Evolutionary conservation across 345 rosid genomes (phyloP).

Genomic region (Moricandia moricandioides): DNA sequence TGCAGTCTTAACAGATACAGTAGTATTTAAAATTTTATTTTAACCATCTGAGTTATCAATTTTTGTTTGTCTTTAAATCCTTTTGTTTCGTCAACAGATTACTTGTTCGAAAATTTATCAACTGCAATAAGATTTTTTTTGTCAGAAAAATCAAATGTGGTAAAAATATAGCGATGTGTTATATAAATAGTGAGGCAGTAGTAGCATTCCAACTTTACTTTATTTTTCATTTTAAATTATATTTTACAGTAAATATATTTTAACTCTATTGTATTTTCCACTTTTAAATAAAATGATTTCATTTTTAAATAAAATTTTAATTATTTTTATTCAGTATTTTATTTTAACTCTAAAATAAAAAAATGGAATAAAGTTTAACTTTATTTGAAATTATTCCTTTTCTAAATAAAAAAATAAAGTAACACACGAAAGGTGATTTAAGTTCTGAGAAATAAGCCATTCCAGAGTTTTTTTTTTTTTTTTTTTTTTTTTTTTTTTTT

Average conservation of each 20-base stretch:
- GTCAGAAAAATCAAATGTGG: not conserved
- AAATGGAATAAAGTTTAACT: no score
- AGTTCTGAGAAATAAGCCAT: not conserved
- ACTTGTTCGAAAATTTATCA: not conserved
- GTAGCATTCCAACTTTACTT: not conserved
- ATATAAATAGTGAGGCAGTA: not conserved
- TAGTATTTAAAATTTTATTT: not conserved
- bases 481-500: no score
- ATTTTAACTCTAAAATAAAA: no score
- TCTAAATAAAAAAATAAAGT: no score
- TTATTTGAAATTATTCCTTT: no score
- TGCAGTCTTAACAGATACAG: not conserved
- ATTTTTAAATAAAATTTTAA: no score
- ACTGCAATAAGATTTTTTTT: not conserved
- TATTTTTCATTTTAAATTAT: no score
- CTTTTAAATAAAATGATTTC: no score
- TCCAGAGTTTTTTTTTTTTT: not conserved
- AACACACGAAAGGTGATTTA: no score
- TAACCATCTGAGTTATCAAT: not conserved
- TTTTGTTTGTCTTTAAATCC: not conserved
- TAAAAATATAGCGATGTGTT: not conserved
- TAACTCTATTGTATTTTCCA: no score
- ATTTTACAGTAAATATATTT: no score
- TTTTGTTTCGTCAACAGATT: not conserved
- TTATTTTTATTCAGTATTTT: no score